Conservation (phyloP, 2,329 filamentous ascomycete genomes). For the Aspergillus sp. region DNA sequence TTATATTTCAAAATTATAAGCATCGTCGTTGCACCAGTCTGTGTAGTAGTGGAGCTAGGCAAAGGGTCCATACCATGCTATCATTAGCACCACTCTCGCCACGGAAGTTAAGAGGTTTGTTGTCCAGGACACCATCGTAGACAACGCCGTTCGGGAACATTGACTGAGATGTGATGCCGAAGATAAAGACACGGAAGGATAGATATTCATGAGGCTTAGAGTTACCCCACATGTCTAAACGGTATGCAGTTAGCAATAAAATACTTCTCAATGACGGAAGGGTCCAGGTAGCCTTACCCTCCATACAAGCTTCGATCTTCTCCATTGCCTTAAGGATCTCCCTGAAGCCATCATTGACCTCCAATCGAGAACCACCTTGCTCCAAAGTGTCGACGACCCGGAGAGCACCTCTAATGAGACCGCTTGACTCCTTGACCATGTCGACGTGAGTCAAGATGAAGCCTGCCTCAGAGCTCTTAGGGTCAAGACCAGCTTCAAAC, state of each 20-base stretch:
- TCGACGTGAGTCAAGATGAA: slow-evolving; percentile 95
- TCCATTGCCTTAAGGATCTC: slow-evolving; percentile 56
- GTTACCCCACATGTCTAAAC: slow-evolving; percentile 73
- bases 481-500: slow-evolving; percentile 83
- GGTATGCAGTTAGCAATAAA: slow-evolving; percentile 2
- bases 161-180: slow-evolving; percentile 83
- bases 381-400: slow-evolving; percentile 55
- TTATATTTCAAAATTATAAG: background rate
- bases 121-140: slow-evolving; percentile 72
- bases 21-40: background rate
- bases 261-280: background rate
- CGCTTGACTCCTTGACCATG: slow-evolving; percentile 82
- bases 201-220: slow-evolving; percentile 78
- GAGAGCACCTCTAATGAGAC: slow-evolving; percentile 64
- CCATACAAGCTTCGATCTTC: slow-evolving; percentile 72
- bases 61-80: slow-evolving; percentile 55
- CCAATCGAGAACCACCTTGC: slow-evolving; percentile 41
- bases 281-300: slow-evolving; percentile 42
- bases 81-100: slow-evolving; percentile 93
- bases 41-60: background rate
- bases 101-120: slow-evolving; percentile 68
- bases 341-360: slow-evolving; percentile 57
- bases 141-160: slow-evolving; percentile 92
- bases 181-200: slow-evolving; percentile 91
- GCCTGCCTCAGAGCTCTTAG: slow-evolving; percentile 79